These are phyloP conservation scores for Tricholoma flavovirens DNA, from an alignment of 768 basidiomycete species.

Conservation along the genomic window DNA sequence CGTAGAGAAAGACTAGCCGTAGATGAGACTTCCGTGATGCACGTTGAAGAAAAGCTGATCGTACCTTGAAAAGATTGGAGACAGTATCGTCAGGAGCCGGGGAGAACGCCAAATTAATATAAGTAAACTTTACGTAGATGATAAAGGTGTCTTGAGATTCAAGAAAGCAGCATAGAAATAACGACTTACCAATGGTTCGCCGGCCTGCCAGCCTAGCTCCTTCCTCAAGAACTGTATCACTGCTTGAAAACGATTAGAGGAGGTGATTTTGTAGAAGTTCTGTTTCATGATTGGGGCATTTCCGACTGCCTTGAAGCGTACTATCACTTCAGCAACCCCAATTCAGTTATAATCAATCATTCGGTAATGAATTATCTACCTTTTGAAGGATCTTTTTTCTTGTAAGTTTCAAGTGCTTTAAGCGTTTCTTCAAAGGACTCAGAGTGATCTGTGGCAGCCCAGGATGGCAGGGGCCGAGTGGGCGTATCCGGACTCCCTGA, in stretches of 20 bases:
- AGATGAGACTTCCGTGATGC: background rate
- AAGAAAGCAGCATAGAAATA: background rate
- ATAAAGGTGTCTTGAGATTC: background rate
- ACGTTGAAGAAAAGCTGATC: background rate
- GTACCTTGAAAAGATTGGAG: constrained; percentile 68
- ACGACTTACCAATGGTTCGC: constrained; percentile 70
- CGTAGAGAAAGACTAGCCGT: constrained; percentile 69
- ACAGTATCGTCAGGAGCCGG: constrained; percentile 83
- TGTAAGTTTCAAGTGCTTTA: constrained; percentile 77
- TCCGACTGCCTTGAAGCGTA: constrained; percentile 94
- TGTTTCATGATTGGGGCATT: constrained; percentile 98
- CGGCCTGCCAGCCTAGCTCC: constrained; percentile 80
- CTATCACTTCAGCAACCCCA: constrained; percentile 56
- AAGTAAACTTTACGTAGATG: constrained; percentile 44
- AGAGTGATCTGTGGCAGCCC: constrained; percentile 22
- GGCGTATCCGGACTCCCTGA: constrained; percentile 21
- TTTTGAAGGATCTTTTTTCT: constrained; percentile 77
- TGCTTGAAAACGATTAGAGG: constrained; percentile 87
- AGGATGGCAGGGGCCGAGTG: constrained; percentile 25
- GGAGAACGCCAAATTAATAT: constrained; percentile 69
- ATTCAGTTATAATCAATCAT: background rate
- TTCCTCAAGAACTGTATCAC: constrained; percentile 89
- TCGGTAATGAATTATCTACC: constrained; percentile 32
- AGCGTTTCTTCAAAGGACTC: constrained; percentile 44
- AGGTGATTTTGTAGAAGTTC: constrained; percentile 96